Evolutionary conservation across 179 eudicot genomes (phyloP).

Genomic region (Silene coronaria): DNA sequence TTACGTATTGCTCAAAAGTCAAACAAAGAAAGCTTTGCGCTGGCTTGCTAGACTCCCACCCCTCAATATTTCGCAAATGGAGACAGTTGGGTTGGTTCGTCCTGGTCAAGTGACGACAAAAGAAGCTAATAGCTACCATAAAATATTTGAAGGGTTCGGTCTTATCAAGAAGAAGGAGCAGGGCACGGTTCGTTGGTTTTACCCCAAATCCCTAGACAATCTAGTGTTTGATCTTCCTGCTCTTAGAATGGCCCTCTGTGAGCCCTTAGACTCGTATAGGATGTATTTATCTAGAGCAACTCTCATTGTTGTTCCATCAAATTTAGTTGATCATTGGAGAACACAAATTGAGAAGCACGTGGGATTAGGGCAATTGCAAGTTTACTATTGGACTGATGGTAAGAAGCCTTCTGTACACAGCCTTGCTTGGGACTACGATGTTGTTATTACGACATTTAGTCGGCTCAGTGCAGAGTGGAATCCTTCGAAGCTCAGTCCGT

Average conservation of each 20-base stretch:
- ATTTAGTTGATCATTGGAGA: constrained; percentile 91
- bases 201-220: constrained; percentile 54
- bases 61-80: constrained; percentile 61
- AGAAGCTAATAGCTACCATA: constrained; percentile 45
- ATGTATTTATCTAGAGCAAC: constrained; percentile 86
- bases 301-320: constrained; percentile 82
- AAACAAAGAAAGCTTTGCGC: constrained; percentile 65
- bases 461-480: constrained; percentile 94
- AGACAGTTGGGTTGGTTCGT: constrained; percentile 67
- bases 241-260: constrained; percentile 65
- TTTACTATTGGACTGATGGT: constrained; percentile 72
- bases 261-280: constrained; percentile 75
- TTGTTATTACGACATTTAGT: constrained; percentile 80
- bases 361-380: constrained; percentile 60
- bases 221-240: constrained; percentile 75
- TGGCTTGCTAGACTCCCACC: constrained; percentile 86
- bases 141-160: constrained; percentile 79
- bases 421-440: constrained; percentile 96
- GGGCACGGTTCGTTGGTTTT: constrained; percentile 64
- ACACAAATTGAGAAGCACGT: constrained; percentile 87
- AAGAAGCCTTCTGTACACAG: constrained; percentile 69
- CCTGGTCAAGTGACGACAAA: constrained; percentile 44
- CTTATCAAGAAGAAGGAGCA: constrained; percentile 50
- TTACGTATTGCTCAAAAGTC: constrained; percentile 44
- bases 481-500: constrained; percentile 59